Conservation (phyloP, 805 yeast species). For the Saccharomycopsis schoenii region DNA sequence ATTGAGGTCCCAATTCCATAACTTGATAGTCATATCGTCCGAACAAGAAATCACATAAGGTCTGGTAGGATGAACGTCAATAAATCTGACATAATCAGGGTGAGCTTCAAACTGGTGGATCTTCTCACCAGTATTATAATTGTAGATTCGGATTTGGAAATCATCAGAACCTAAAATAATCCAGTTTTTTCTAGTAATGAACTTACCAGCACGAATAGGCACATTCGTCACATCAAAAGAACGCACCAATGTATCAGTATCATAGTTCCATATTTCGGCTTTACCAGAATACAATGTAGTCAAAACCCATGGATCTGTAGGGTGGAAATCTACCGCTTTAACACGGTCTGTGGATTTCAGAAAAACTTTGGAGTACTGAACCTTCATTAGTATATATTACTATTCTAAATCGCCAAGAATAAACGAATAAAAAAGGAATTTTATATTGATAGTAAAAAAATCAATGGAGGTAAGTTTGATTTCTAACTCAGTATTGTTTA, state of each 20-base stretch:
- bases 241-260: slow-evolving; percentile 73
- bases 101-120: slow-evolving; percentile 95
- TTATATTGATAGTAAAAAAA: neutral
- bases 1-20: slow-evolving; percentile 96
- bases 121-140: slow-evolving; percentile 92
- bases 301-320: slow-evolving; percentile 93
- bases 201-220: slow-evolving; percentile 93
- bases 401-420: neutral
- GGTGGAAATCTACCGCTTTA: slow-evolving; percentile 96
- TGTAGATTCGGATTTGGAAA: slow-evolving; percentile 85
- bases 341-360: slow-evolving; percentile 69
- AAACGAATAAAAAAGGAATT: neutral
- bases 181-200: slow-evolving; percentile 96
- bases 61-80: slow-evolving; percentile 90
- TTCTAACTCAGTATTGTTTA: neutral
- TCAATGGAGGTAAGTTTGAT: neutral
- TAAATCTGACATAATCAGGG: slow-evolving; percentile 89
- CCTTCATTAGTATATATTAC: neutral
- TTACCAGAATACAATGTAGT: slow-evolving; percentile 86
- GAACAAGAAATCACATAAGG: slow-evolving; percentile 83
- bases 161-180: slow-evolving; percentile 94
- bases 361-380: neutral
- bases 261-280: slow-evolving; percentile 91
- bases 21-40: slow-evolving; percentile 83
- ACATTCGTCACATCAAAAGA: slow-evolving; percentile 90